Base-by-base conservation (phyloP, 1,284 basidiomycete genomes). In the Inonotus obliquus region DNA sequence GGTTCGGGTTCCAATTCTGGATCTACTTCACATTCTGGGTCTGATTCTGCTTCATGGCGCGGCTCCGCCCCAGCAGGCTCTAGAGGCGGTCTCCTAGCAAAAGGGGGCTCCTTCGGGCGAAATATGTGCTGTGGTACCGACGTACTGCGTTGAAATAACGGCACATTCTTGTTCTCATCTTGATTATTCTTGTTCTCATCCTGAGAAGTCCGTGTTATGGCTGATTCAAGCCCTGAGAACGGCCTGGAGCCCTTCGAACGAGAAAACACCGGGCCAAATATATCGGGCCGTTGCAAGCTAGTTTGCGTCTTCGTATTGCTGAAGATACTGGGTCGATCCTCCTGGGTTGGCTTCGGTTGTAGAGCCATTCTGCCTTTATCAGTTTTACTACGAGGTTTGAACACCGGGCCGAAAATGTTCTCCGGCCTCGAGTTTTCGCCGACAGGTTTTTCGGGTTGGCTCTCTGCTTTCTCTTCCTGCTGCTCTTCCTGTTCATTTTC, bases 191-290 rank as follows among this genome's bases (percentile, higher is more conserved):
- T 45, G 10, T 37, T 49, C 17, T 44, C 21, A 11, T 32, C 29
- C 32, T 63, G 58, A n/a, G 54, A 55, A 37, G 14, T 52, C n/a
- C 51, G 51, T 1, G 27, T 35, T 27, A 9, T 35, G 9, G 32
- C n/a, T 23, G 51, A 29, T 14, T 32, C 39, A 19, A 44, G 14
- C 21, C 38, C 21, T 19, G 45, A 48, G 4, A 27, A 35, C 1
- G 53, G 56, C 51, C 25, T 35, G 11, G 39, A 17, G 19, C 58
- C 59, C 32, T 79, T 70, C 13, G 88, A 87, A 32, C 85, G 79
- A 63, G 82, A 87, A 72, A 89, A 89, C 21, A 90, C 89, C 39
- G 39, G 55, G 14, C 61, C 52, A 13, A 63, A 51, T 14, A 55
- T n/a, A 17, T 52, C 35, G 21, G 27, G 11, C 7, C 29, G 21